Evolutionary conservation across 2,329 filamentous ascomycete genomes (phyloP).

Genomic region (Aspergillus pseudotamarii): DNA sequence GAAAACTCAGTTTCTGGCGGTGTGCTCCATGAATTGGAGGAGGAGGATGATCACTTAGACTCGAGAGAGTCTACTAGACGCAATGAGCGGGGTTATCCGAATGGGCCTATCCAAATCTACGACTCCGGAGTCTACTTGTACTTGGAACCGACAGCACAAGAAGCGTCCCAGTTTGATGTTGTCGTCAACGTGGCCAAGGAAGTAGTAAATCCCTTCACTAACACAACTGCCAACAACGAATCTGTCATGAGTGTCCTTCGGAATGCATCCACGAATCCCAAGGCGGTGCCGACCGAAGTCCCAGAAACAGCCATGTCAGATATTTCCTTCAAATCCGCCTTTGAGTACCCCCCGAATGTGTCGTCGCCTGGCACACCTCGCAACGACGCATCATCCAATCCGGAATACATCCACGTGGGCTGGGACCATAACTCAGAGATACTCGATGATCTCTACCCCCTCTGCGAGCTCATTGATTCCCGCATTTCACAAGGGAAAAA

Average conservation of each 20-base stretch:
- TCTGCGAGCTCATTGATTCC: constrained; percentile 65
- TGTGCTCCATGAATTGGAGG: constrained; percentile 51
- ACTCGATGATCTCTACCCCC: constrained; percentile 60
- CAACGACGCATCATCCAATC: constrained; percentile 41
- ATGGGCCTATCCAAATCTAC: constrained; percentile 67
- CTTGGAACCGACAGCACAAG: constrained; percentile 62
- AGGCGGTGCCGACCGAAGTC: constrained; percentile 40
- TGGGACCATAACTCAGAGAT: constrained; percentile 72
- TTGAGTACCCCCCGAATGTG: constrained; percentile 42
- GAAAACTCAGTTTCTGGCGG: constrained; percentile 29
- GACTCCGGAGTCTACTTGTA: constrained; percentile 65
- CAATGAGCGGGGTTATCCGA: constrained; percentile 64
- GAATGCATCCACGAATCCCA: constrained; percentile 45
- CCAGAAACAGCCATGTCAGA: constrained; percentile 50
- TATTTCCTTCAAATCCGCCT: constrained; percentile 53
- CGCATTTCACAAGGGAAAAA: constrained; percentile 59
- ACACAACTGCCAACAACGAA: constrained; percentile 33
- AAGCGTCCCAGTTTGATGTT: constrained; percentile 63
- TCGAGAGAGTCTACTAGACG: constrained; percentile 62
- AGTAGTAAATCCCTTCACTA: constrained; percentile 61
- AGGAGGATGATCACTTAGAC: constrained; percentile 51
- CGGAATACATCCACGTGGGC: constrained; percentile 66
- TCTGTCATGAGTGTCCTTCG: constrained; percentile 51
- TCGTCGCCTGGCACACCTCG: constrained; percentile 34
- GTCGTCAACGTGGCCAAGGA: constrained; percentile 69